Base-by-base conservation (phyloP, 306 rosid genomes). In the Acacia melanoxylon region DNA sequence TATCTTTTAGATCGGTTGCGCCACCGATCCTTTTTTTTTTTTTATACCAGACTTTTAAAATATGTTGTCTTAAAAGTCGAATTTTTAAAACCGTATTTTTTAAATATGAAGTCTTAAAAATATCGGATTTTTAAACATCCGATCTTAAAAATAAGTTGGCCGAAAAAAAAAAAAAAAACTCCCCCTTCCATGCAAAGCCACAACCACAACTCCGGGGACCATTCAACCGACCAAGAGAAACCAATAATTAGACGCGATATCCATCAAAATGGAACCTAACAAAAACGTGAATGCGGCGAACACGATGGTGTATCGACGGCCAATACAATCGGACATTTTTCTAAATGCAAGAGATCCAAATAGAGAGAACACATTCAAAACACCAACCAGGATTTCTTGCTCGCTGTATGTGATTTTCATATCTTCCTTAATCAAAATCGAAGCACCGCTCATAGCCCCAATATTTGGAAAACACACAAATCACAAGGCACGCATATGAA, bases 391-490 rank as follows among this genome's bases (percentile, higher is more conserved):
- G 17, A 91, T 68, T 83, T 93, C 93, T 27, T 86, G 87, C 77
- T 92, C 86, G 85, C 58, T n/a, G 0, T 84, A 81, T 1, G 93
- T 63, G 63, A 94, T 88, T 58, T 85, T 65, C 8, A 94, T 76
- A 24, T 87, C 77, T 22, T 94, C 98, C 59, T 78, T 85, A 74
- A 92, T 89, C 51, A 79, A 71, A 22, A 90, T 75, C 29, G 83
- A 93, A 3, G 92, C 98, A 2, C 97, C 98, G 78, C 98, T 94
- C 97, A 94, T 94, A 15, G 90, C 97, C 19, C 97, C 97, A 65
- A 90, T 90, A 75, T 94, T 82, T 83, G 78, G 73, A 79, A 4
- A n/a, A 54, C 11, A 15, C 27, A 10, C 29, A 54, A 54, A n/a
- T 48, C 14, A 31, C n/a, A 70, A 10, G 9, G n/a, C 4, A 2